These are phyloP conservation scores for Blastomyces percursus DNA, from an alignment of 2,329 filamentous ascomycete species.

Conservation along the genomic window DNA sequence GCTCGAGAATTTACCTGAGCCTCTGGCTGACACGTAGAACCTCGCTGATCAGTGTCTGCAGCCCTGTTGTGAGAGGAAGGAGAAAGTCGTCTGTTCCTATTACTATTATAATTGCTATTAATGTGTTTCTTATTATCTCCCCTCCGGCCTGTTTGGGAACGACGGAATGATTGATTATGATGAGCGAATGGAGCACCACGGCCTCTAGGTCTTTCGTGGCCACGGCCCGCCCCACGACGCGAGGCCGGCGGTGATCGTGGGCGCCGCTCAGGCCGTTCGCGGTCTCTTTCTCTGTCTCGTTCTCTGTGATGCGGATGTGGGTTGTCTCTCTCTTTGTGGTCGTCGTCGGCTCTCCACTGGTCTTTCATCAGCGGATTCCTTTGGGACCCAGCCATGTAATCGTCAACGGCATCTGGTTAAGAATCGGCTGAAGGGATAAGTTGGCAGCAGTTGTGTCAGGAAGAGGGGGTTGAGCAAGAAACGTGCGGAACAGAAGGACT, in stretches of 20 bases:
- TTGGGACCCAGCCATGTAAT: slow-evolving; percentile 41
- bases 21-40: slow-evolving; percentile 15
- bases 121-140: slow-evolving; percentile 17
- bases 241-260: slow-evolving; percentile 29
- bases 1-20: slow-evolving; percentile 15
- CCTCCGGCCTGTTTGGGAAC: slow-evolving; percentile 18
- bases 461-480: slow-evolving; percentile 11
- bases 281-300: slow-evolving; percentile 19
- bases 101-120: slow-evolving; percentile 11
- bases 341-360: slow-evolving; percentile 38
- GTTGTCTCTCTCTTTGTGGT: slow-evolving; percentile 27
- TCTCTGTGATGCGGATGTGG: slow-evolving; percentile 20
- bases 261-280: slow-evolving; percentile 31
- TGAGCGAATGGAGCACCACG: slow-evolving; percentile 21
- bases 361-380: slow-evolving; percentile 42
- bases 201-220: slow-evolving; percentile 23
- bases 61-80: slow-evolving; percentile 9
- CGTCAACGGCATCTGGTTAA: slow-evolving; percentile 33
- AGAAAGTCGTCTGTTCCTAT: slow-evolving; percentile 13
- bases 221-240: slow-evolving; percentile 21
- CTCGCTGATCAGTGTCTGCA: slow-evolving; percentile 15
- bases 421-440: slow-evolving; percentile 9
- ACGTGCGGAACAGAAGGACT: not conserved
- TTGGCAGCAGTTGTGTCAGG: slow-evolving; percentile 6
- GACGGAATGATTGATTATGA: slow-evolving; percentile 12